Percentiles rank a stretch among this genome's conserved stretches.
Evolutionary conservation across 345 rosid species (phyloP).

Genomic region (Populus pruinosa): DNA sequence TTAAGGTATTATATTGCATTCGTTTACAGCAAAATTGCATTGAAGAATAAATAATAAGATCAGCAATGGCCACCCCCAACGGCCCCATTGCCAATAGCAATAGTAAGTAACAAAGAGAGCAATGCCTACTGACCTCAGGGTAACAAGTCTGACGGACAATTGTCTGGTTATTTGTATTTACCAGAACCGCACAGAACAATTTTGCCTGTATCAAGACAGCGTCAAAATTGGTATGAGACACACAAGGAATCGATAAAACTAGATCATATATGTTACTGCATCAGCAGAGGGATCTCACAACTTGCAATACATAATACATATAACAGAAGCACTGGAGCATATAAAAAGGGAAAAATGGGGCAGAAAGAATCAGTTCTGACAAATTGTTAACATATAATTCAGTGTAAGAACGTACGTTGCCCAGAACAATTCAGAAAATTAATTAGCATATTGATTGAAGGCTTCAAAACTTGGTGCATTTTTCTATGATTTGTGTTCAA

Average conservation of each 20-base stretch:
- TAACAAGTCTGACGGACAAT: constrained; percentile 37
- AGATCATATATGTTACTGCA: too few species aligned
- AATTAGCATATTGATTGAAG: neutral
- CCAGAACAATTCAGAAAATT: neutral
- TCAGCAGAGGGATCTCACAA: too few species aligned
- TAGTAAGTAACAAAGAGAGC: too few species aligned
- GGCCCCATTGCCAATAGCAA: too few species aligned
- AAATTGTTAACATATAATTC: neutral
- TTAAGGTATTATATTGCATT: too few species aligned
- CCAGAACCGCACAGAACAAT: constrained; percentile 38
- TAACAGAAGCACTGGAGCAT: too few species aligned
- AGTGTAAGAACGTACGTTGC: neutral
- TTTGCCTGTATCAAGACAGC: constrained; percentile 19
- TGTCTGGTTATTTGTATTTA: constrained; percentile 40
- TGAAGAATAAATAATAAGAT: too few species aligned
- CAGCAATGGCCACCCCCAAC: too few species aligned
- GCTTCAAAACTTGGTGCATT: neutral
- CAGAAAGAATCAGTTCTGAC: neutral
- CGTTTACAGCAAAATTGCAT: too few species aligned
- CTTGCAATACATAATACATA: too few species aligned
- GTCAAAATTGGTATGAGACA: neutral
- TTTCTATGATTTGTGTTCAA: neutral
- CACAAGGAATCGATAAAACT: neutral
- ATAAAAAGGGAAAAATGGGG: neutral
- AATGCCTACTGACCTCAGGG: constrained; percentile 16